These are phyloP conservation scores for Colletotrichum cuscutae DNA, from an alignment of 2,329 filamentous ascomycete species.

Conservation along the genomic window DNA sequence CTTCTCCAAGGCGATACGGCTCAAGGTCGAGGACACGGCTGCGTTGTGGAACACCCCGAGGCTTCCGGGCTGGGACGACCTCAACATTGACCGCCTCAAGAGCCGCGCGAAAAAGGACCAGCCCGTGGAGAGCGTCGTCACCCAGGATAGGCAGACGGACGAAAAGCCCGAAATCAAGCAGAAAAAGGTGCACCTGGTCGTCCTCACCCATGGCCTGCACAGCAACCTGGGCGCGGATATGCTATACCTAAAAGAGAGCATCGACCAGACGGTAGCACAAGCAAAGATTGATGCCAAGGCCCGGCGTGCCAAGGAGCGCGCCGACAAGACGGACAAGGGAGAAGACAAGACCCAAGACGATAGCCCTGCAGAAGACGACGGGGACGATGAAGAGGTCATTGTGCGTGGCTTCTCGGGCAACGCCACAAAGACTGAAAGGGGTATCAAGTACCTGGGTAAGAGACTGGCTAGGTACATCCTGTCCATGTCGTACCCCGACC, in stretches of 20 bases:
- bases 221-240: constrained; percentile 97
- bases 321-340: constrained; percentile 40
- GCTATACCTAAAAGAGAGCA: constrained; percentile 97
- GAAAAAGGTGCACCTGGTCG: constrained; percentile 88
- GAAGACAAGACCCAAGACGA: constrained; percentile 16
- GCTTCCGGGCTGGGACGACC: constrained; percentile 73
- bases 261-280: constrained; percentile 83
- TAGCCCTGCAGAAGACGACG: constrained; percentile 38
- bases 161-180: constrained; percentile 59
- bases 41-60: constrained; percentile 93
- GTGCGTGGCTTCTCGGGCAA: constrained; percentile 92
- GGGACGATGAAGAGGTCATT: constrained; percentile 82
- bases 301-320: constrained; percentile 63
- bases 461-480: constrained; percentile 91
- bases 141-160: constrained; percentile 41
- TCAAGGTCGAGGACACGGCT: constrained; percentile 88
- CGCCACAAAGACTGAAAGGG: constrained; percentile 88
- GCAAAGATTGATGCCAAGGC: constrained; percentile 75
- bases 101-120: constrained; percentile 41
- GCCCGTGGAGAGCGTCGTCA: constrained; percentile 44
- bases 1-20: constrained; percentile 81
- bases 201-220: constrained; percentile 93
- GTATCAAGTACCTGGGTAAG: constrained; percentile 97
- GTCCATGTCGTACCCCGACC: constrained; percentile 91
- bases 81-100: constrained; percentile 44